Percentiles rank a stretch among this genome's conserved stretches.
These are phyloP conservation scores for Murraya koenigii DNA, from an alignment of 345 rosid genomes.

Conservation along the genomic window DNA sequence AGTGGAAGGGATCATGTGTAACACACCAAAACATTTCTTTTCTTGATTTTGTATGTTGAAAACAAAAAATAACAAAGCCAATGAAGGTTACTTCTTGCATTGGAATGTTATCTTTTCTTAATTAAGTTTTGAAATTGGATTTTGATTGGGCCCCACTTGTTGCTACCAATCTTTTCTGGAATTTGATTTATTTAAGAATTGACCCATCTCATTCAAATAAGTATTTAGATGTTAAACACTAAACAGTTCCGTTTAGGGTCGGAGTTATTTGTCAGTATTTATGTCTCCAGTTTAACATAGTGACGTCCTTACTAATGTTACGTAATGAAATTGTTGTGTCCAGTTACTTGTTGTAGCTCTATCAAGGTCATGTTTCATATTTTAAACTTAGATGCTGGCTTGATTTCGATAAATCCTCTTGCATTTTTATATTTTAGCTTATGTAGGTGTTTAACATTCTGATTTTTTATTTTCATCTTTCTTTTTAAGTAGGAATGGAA, in stretches of 20 bases:
- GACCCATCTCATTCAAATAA: background rate
- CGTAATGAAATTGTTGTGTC: background rate
- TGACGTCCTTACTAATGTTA: background rate
- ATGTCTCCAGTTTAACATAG: background rate
- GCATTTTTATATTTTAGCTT: background rate
- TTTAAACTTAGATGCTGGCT: background rate
- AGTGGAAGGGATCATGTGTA: slow-evolving; percentile 18
- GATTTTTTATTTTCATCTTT: background rate
- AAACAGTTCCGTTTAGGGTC: background rate
- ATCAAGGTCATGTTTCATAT: background rate
- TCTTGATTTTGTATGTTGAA: background rate
- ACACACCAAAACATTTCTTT: background rate
- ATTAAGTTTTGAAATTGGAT: background rate
- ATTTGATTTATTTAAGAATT: background rate
- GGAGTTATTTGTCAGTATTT: background rate
- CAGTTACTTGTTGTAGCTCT: background rate
- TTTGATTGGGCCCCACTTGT: background rate
- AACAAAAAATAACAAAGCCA: background rate
- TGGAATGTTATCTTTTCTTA: slow-evolving; percentile 5
- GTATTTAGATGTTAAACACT: background rate
- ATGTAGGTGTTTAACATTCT: background rate
- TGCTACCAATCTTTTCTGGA: background rate
- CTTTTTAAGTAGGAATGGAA: background rate
- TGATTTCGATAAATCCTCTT: background rate
- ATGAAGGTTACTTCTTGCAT: background rate